phyloP scores from a whole-genome alignment of 78 protist genomes.

The Speleostelium caveatum region DNA sequence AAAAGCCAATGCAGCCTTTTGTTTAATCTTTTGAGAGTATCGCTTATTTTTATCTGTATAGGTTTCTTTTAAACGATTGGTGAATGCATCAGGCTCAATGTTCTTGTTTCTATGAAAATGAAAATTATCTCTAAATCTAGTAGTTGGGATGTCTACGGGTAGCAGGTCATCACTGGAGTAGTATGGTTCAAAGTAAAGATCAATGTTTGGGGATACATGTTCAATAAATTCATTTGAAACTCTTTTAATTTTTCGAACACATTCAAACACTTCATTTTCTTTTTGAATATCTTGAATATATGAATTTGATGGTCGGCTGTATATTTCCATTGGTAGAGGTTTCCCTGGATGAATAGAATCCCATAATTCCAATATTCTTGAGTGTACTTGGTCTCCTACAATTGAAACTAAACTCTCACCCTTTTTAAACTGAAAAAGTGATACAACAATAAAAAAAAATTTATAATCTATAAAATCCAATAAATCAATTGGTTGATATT shows the following conservation, averaged over 20 bases:
- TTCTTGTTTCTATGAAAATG: conserved; percentile 3
- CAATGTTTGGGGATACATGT: neutral
- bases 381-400: neutral
- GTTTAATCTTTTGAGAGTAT: neutral
- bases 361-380: neutral
- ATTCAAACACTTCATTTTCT: neutral
- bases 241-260: neutral
- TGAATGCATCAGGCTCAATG: conserved; percentile 28
- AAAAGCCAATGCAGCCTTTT: neutral
- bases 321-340: neutral
- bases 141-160: neutral
- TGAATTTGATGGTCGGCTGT: neutral
- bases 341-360: neutral
- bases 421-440: neutral
- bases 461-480: conserved; percentile 18
- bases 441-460: conserved; percentile 6
- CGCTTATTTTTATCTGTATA: neutral
- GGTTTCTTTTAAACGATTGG: neutral
- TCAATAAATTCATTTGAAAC: conserved; percentile 2
- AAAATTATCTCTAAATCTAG: conserved; percentile 26
- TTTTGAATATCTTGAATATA: neutral
- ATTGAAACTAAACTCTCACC: neutral
- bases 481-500: neutral
- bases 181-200: neutral
- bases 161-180: neutral